A percentile compares a stretch with the other conserved stretches of the same genome.
phyloP scores from a whole-genome alignment of 1,284 basidiomycete genomes.

The Polyporus tsugae region DNA sequence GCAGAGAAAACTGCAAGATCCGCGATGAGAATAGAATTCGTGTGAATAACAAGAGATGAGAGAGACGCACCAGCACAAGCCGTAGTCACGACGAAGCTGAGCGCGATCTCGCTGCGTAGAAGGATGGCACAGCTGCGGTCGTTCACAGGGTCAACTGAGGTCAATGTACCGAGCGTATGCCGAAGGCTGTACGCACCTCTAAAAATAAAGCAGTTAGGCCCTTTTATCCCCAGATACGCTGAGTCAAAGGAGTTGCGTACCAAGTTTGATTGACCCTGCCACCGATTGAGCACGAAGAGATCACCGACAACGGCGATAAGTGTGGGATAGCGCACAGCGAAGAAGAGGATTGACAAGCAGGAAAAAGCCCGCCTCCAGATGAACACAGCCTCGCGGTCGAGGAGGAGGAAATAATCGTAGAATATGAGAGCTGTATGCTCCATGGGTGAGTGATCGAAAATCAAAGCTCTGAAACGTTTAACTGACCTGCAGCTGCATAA shows the following conservation, averaged over 20 bases:
- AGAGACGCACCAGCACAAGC: constrained; percentile 14
- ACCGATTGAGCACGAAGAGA: constrained; percentile 12
- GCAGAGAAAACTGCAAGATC: constrained; percentile 20
- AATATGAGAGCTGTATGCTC: constrained; percentile 14
- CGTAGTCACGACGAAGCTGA: neutral
- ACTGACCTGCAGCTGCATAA: neutral
- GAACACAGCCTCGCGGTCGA: constrained; percentile 16
- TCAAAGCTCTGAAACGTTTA: neutral
- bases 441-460: neutral
- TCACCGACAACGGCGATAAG: constrained; percentile 15
- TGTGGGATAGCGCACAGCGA: constrained; percentile 16
- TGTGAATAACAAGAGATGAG: neutral
- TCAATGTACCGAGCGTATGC: neutral
- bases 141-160: neutral
- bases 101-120: neutral
- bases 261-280: constrained; percentile 1
- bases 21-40: neutral
- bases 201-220: neutral
- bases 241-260: neutral
- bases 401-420: constrained; percentile 24
- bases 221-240: neutral
- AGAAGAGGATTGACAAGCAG: constrained; percentile 17
- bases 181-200: neutral
- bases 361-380: constrained; percentile 14
- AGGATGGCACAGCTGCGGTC: constrained; percentile 14